Evolutionary conservation across 768 basidiomycete genomes (phyloP).

Genomic region (Exsudoporus frostii): DNA sequence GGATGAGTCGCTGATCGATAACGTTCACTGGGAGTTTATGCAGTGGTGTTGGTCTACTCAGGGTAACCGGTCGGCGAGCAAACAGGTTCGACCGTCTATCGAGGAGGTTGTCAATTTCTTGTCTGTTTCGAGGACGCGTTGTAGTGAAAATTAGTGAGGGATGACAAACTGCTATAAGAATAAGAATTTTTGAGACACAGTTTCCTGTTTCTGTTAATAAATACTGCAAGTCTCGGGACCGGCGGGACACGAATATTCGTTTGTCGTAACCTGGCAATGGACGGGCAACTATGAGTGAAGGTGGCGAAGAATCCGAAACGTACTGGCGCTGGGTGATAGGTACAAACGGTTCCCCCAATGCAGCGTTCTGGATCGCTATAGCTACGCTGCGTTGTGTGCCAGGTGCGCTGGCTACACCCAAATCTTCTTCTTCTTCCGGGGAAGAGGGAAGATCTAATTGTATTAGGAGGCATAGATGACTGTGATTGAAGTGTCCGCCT

Average conservation of each 20-base stretch:
- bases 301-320: slow-evolving; percentile 31
- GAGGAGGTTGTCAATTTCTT: slow-evolving; percentile 22
- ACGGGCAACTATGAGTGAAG: not conserved
- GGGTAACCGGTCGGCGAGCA: not conserved
- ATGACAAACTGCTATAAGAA: not conserved
- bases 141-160: not conserved
- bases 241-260: no score
- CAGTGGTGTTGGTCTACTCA: slow-evolving; percentile 28
- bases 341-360: slow-evolving; percentile 65
- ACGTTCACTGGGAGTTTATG: slow-evolving; percentile 19
- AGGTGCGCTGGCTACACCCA: slow-evolving; percentile 45
- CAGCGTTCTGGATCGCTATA: slow-evolving; percentile 76
- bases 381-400: slow-evolving; percentile 66
- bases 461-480: slow-evolving; percentile 6
- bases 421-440: slow-evolving; percentile 81
- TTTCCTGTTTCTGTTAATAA: not conserved
- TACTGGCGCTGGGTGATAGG: slow-evolving; percentile 83
- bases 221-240: no score
- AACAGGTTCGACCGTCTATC: slow-evolving; percentile 7
- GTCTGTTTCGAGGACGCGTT: not conserved
- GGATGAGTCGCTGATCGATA: not conserved
- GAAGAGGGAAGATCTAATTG: slow-evolving; percentile 22
- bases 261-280: no score
- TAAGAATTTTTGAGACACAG: not conserved
- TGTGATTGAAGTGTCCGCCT: slow-evolving; percentile 7